phyloP scores from a whole-genome alignment of 768 basidiomycete species.

The Clitopilus passeckerianus region DNA sequence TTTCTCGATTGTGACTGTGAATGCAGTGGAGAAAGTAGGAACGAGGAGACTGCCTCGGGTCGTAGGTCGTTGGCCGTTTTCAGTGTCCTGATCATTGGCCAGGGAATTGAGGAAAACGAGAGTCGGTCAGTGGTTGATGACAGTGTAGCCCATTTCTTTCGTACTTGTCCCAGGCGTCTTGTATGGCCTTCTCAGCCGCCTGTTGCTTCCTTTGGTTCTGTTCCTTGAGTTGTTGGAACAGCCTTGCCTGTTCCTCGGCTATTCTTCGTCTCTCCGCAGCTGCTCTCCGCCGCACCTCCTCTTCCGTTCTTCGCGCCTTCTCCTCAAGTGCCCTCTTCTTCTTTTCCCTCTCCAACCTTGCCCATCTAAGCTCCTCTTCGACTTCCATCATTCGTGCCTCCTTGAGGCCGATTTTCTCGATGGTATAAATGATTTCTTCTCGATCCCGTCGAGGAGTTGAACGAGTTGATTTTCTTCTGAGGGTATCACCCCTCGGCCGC shows the following conservation, averaged over 20 bases:
- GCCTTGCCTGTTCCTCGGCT: slow-evolving; percentile 42
- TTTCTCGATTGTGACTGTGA: slow-evolving; percentile 53
- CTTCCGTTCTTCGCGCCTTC: slow-evolving; percentile 51
- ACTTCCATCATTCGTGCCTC: slow-evolving; percentile 37
- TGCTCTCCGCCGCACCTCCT: slow-evolving; percentile 41
- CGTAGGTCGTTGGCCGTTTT: slow-evolving; percentile 43
- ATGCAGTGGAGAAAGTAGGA: slow-evolving; percentile 64
- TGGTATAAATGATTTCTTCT: neutral
- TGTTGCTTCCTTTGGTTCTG: slow-evolving; percentile 38
- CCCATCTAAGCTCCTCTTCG: slow-evolving; percentile 18
- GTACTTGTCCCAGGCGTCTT: slow-evolving; percentile 59
- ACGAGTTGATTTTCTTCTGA: neutral
- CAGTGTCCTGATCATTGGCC: slow-evolving; percentile 55
- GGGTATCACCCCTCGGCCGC: neutral
- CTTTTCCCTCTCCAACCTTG: slow-evolving; percentile 26
- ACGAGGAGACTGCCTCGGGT: slow-evolving; percentile 45
- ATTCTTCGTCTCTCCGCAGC: slow-evolving; percentile 43
- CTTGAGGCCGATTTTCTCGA: slow-evolving; percentile 13
- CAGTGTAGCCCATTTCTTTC: slow-evolving; percentile 62
- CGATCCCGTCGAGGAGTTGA: neutral
- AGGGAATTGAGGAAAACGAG: slow-evolving; percentile 62
- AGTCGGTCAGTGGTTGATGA: slow-evolving; percentile 39
- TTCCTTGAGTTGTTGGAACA: slow-evolving; percentile 32
- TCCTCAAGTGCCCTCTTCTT: slow-evolving; percentile 42
- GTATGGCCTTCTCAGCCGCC: slow-evolving; percentile 36